These are phyloP conservation scores for Linderniella brevidens DNA, from an alignment of 257 asterid genomes.

Conservation along the genomic window DNA sequence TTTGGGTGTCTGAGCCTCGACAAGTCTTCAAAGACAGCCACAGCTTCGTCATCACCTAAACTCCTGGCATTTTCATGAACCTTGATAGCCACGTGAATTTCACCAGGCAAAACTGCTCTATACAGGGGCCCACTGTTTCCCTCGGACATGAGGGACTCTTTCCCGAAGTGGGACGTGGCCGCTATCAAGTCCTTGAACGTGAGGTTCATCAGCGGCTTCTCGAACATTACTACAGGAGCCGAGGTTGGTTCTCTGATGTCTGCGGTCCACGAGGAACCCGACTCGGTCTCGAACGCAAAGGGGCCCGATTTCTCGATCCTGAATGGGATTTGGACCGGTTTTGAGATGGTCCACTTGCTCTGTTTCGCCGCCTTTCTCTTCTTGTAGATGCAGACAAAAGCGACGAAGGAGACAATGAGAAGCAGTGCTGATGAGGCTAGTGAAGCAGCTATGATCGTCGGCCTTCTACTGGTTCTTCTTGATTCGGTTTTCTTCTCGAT, in stretches of 20 bases:
- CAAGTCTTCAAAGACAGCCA: slow-evolving; percentile 52
- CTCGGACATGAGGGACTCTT: slow-evolving; percentile 78
- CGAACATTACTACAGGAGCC: slow-evolving; percentile 79
- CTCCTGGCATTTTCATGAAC: slow-evolving; percentile 60
- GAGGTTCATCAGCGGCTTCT: slow-evolving; percentile 88
- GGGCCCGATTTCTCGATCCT: slow-evolving; percentile 79
- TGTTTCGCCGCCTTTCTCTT: slow-evolving; percentile 38
- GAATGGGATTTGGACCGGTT: slow-evolving; percentile 56
- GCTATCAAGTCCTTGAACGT: slow-evolving; percentile 83
- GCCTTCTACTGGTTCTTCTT: no score
- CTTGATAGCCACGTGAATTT: slow-evolving; percentile 90
- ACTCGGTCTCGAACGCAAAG: slow-evolving; percentile 76
- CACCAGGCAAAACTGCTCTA: slow-evolving; percentile 87
- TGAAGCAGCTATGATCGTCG: slow-evolving; percentile 16
- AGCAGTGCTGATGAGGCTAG: slow-evolving; percentile 20
- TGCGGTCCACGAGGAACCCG: slow-evolving; percentile 89
- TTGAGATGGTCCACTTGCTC: slow-evolving; percentile 74
- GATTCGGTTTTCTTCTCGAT: no score
- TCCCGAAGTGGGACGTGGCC: slow-evolving; percentile 88
- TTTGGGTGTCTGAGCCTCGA: slow-evolving; percentile 68
- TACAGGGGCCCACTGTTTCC: slow-evolving; percentile 84
- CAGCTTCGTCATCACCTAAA: slow-evolving; percentile 42
- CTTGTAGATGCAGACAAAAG: slow-evolving; percentile 22
- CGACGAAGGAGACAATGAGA: slow-evolving; percentile 4
- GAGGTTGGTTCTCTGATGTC: slow-evolving; percentile 79